Conservation (phyloP, 805 yeast species). For the Cyberlindnera mycetangii region DNA sequence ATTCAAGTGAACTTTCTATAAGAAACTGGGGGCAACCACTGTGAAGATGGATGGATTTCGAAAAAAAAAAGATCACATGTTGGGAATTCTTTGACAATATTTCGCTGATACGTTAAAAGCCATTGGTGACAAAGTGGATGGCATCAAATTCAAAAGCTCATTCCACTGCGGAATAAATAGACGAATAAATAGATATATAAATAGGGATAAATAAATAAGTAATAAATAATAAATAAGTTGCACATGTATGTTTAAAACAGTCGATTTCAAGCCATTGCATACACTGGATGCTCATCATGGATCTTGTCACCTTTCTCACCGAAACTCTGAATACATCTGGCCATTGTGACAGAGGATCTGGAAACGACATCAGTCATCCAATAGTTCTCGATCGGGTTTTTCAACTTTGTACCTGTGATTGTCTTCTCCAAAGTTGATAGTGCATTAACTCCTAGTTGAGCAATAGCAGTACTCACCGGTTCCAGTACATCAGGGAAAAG, state of each 20-base stretch:
- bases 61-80: too few relatives aligned
- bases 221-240: conserved; percentile 12
- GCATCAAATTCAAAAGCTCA: too few relatives aligned
- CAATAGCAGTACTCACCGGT: conserved; percentile 56
- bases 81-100: too few relatives aligned
- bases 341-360: conserved; percentile 88
- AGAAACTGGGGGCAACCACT: too few relatives aligned
- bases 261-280: conserved; percentile 24
- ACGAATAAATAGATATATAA: neutral
- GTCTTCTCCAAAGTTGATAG: conserved; percentile 37
- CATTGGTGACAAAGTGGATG: too few relatives aligned
- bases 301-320: conserved; percentile 64
- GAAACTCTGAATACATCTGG: conserved; percentile 72
- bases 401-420: conserved; percentile 46
- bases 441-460: conserved; percentile 53
- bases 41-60: too few relatives aligned
- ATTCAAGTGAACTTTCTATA: too few relatives aligned
- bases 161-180: too few relatives aligned
- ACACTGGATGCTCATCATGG: conserved; percentile 38
- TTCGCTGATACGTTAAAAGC: too few relatives aligned
- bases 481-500: conserved; percentile 73
- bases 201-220: conserved; percentile 4
- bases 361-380: conserved; percentile 87
- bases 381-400: conserved; percentile 75
- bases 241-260: neutral